Conservation (phyloP, 129 eudicot species). For the Apium graveolens region DNA sequence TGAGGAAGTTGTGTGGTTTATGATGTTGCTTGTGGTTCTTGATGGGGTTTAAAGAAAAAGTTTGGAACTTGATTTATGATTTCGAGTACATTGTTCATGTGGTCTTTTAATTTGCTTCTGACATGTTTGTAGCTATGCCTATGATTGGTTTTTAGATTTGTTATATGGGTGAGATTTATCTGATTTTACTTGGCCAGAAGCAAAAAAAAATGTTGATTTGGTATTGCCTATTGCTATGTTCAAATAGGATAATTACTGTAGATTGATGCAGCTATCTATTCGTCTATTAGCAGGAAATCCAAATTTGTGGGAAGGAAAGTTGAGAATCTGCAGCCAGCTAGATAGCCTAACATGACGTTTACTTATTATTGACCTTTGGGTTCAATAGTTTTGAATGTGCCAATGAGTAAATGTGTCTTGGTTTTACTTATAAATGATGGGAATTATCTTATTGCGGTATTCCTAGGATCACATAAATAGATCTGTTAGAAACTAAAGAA, state of each 20-base stretch:
- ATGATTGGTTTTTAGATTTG: neutral
- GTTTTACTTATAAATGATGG: neutral
- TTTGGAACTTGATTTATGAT: constrained; percentile 4
- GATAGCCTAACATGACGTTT: neutral
- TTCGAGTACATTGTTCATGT: neutral
- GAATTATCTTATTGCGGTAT: neutral
- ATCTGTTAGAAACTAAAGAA: neutral
- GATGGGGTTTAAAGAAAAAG: neutral
- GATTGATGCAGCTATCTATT: neutral
- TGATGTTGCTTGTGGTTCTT: neutral
- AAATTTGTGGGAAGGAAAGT: neutral
- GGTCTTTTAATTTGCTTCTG: neutral
- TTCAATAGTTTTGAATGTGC: neutral
- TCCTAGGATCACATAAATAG: neutral
- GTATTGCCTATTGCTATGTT: neutral
- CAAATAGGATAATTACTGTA: neutral
- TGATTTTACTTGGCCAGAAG: too few species aligned
- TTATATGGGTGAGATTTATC: too few species aligned
- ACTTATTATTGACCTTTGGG: neutral
- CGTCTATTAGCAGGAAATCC: neutral
- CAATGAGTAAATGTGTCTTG: neutral
- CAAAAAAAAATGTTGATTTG: neutral
- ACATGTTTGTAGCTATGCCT: neutral
- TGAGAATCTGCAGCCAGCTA: neutral
- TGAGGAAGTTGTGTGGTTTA: neutral